Base-by-base conservation (phyloP, 2,329 filamentous ascomycete species). In the Aureobasidium melanogenum region DNA sequence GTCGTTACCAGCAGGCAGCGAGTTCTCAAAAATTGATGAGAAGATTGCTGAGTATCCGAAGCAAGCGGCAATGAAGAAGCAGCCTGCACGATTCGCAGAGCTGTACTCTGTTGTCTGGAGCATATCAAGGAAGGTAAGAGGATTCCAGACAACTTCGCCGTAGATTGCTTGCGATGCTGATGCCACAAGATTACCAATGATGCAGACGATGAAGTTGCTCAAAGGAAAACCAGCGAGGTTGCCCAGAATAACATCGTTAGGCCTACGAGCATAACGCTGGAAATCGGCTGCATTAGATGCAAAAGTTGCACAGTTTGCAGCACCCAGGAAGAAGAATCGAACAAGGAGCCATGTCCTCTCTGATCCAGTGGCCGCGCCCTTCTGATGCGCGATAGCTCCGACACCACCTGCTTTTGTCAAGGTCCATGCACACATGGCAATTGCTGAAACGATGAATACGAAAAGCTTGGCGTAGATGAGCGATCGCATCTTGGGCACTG, bases 21-120 rank as follows among this genome's bases (percentile, higher is more conserved):
- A 74, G 57, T 77, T 77, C 55, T 75, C 74, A n/a, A 76, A 75
- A 30, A 80, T 77, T 6, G 73, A 69, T 9, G 73, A 73, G 62
- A 79, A 77, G 28, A 80, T 71, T 0, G 73, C 69, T 4, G 74
- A 75, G 62, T 78, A 80, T 0, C 74, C 67, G 47, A 79, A 76
- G 15, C 70, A 72, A 1, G 72, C 70, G 0, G 76, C 68, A 32
- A 78, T 74, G 62, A 79, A 77, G 38, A 75, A 74, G 48, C 72
- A 74, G 0, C 72, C 75, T 7, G 73, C 69, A 17, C 76, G 69
- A 46, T 73, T 77, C 0, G 65, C 69, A 0, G 43, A 24, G 14
- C 28, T 59, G 44, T 50, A 48, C 34, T 47, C 46, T 15, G 28
- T 38, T 6, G 32, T 70, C 63, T 72, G 73, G 24, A 77, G 66